These are phyloP conservation scores for Knoxdaviesia capensis DNA, from an alignment of 2,329 filamentous ascomycete species.

Conservation along the genomic window DNA sequence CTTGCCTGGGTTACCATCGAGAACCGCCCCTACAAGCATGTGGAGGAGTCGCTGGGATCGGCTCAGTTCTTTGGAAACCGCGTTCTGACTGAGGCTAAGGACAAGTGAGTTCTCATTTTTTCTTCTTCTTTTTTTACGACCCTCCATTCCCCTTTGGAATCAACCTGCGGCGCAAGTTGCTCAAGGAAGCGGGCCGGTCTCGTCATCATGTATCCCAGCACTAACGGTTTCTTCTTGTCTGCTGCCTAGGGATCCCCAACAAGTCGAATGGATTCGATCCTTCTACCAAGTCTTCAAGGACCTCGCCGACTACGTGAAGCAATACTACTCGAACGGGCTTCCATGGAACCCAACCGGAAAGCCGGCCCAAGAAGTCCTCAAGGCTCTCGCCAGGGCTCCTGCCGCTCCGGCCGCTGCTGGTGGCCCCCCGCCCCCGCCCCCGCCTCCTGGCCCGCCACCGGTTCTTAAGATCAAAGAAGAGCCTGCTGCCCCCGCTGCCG, in stretches of 20 bases:
- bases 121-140: background rate
- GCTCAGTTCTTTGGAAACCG: constrained; percentile 92
- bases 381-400: constrained; percentile 28
- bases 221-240: background rate
- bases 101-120: constrained; percentile 20
- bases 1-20: constrained; percentile 83
- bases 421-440: constrained; percentile 32
- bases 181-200: too few species aligned
- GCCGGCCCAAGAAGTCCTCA: constrained; percentile 45
- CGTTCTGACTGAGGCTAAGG: constrained; percentile 79
- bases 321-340: constrained; percentile 60
- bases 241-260: constrained; percentile 47
- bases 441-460: constrained; percentile 51
- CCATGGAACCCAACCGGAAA: constrained; percentile 69
- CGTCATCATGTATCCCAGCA: background rate
- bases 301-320: constrained; percentile 65
- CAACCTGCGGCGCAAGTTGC: too few species aligned
- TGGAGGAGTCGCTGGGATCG: constrained; percentile 63
- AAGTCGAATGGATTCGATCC: constrained; percentile 78
- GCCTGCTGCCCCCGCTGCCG: constrained; percentile 14
- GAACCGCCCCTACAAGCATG: constrained; percentile 63
- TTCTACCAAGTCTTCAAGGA: constrained; percentile 83
- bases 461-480: constrained; percentile 37
- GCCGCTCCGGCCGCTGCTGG: constrained; percentile 21
- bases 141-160: too few species aligned